Percentiles rank a stretch among this genome's conserved stretches.
phyloP scores from a whole-genome alignment of 495 filamentous ascomycete species.

The Penicillium desertorum region DNA sequence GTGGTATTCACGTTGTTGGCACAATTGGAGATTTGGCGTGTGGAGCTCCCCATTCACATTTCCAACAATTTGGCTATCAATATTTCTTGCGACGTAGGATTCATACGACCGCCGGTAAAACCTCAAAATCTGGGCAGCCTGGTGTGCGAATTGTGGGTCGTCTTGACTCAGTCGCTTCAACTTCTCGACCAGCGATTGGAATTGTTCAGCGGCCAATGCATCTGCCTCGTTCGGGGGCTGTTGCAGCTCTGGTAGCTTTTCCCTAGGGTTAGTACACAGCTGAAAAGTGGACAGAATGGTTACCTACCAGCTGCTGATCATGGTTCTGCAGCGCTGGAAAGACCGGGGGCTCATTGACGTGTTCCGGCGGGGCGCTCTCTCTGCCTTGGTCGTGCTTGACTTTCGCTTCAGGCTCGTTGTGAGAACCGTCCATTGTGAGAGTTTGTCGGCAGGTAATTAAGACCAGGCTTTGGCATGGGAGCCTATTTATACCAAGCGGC shows the following conservation, averaged over 20 bases:
- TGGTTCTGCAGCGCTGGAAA: background rate
- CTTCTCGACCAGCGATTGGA: too few species aligned
- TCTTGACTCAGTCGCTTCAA: too few species aligned
- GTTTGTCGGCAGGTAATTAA: background rate
- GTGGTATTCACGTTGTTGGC: too few species aligned
- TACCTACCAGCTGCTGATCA: constrained; percentile 3
- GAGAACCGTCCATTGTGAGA: constrained; percentile 1
- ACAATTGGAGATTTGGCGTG: too few species aligned
- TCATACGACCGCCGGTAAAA: too few species aligned
- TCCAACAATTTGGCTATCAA: too few species aligned
- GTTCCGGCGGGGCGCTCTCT: background rate
- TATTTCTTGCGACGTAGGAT: too few species aligned
- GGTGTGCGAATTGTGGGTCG: too few species aligned
- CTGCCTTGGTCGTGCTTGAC: background rate
- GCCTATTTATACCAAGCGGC: background rate
- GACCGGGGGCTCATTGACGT: background rate
- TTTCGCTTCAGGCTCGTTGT: constrained; percentile 3
- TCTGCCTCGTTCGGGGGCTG: constrained; percentile 2
- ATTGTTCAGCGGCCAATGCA: too few species aligned
- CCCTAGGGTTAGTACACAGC: background rate
- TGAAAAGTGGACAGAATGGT: background rate
- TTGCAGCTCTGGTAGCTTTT: background rate
- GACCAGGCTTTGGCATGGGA: background rate
- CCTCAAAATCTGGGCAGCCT: too few species aligned
- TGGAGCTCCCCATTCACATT: too few species aligned